Evolutionary conservation across 441 rosid species (phyloP).

Genomic region (Pelargonium fulgidum): DNA sequence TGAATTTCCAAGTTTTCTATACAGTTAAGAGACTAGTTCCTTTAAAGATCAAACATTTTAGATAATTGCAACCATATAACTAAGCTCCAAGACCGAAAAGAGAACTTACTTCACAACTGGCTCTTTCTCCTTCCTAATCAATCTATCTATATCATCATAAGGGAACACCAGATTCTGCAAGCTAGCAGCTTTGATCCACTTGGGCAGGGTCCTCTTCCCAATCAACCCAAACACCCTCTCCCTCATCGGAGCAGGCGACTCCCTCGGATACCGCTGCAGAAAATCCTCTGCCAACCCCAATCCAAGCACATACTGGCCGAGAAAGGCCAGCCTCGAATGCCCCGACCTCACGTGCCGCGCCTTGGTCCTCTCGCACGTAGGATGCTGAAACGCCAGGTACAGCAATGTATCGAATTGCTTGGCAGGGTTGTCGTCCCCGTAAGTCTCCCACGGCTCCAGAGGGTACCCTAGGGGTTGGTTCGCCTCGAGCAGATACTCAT

Average conservation of each 20-base stretch:
- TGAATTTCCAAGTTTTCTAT: neutral
- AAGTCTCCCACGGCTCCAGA: conserved; percentile 49
- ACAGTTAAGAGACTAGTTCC: neutral
- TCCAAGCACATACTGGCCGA: conserved; percentile 92
- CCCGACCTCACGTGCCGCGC: conserved; percentile 77
- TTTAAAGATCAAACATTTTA: neutral
- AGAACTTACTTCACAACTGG: conserved; percentile 82
- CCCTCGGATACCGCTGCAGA: conserved; percentile 91
- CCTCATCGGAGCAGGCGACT: conserved; percentile 80
- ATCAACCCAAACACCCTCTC: conserved; percentile 86
- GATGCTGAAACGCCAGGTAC: conserved; percentile 87
- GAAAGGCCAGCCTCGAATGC: conserved; percentile 70
- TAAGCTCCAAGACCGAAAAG: neutral
- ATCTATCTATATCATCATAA: conserved; percentile 76
- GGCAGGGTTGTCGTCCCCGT: conserved; percentile 83
- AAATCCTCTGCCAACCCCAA: conserved; percentile 68
- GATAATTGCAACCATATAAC: neutral
- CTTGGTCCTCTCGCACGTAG: conserved; percentile 69
- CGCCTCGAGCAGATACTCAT: conserved; percentile 79
- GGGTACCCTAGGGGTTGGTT: conserved; percentile 91
- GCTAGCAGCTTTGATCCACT: conserved; percentile 82
- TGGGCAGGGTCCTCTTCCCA: conserved; percentile 80
- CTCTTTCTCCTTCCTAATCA: conserved; percentile 67
- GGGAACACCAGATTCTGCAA: conserved; percentile 87
- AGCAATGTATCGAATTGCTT: conserved; percentile 81